Evolutionary conservation across 2,329 filamentous ascomycete species (phyloP).

Genomic region (Paramyrothecium sp.): DNA sequence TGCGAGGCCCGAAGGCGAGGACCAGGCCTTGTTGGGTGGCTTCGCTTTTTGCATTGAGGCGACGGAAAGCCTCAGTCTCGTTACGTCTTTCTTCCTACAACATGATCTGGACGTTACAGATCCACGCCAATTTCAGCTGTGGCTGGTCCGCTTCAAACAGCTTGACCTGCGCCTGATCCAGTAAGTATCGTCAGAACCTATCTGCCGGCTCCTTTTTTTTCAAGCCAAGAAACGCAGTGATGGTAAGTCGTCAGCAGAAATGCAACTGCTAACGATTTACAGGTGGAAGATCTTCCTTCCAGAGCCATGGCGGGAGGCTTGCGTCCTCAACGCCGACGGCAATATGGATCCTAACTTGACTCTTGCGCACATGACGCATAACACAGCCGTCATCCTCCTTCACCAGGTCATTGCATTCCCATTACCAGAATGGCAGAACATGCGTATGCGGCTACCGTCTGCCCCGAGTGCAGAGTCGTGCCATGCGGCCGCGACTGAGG

Average conservation of each 20-base stretch:
- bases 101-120: slow-evolving; percentile 35
- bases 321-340: slow-evolving; percentile 31
- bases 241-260: too few species aligned
- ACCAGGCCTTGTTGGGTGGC: slow-evolving; percentile 29
- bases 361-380: slow-evolving; percentile 21
- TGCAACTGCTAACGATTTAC: neutral
- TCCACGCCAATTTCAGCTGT: slow-evolving; percentile 33
- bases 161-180: slow-evolving; percentile 39
- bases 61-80: slow-evolving; percentile 38
- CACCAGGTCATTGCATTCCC: slow-evolving; percentile 20
- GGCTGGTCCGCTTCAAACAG: slow-evolving; percentile 44
- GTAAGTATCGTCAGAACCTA: slow-evolving; percentile 16
- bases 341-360: slow-evolving; percentile 42
- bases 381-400: slow-evolving; percentile 18
- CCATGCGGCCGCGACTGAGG: slow-evolving; percentile 11
- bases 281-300: slow-evolving; percentile 46
- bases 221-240: neutral
- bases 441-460: slow-evolving; percentile 11
- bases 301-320: slow-evolving; percentile 36
- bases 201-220: neutral
- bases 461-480: slow-evolving; percentile 14
- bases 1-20: slow-evolving; percentile 16
- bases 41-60: slow-evolving; percentile 46
- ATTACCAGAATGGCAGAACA: slow-evolving; percentile 11
- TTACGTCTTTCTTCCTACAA: slow-evolving; percentile 41